Conservation (phyloP, 768 basidiomycete genomes). For the Suillus ampliporus region DNA sequence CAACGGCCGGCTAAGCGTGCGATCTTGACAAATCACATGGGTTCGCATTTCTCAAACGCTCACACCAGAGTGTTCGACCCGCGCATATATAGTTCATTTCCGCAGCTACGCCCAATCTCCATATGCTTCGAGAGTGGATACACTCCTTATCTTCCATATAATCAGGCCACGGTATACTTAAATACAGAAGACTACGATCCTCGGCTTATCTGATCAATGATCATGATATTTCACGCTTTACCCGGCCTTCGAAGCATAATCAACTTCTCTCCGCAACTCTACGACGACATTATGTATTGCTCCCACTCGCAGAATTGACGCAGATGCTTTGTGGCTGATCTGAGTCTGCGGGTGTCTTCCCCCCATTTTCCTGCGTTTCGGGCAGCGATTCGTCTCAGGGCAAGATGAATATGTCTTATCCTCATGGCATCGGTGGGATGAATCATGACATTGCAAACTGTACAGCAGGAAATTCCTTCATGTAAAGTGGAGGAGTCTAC, state of each 20-base stretch:
- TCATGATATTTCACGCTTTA: background rate
- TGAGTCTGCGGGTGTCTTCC: background rate
- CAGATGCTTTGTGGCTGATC: background rate
- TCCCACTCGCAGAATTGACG: slow-evolving; percentile 2
- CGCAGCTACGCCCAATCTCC: background rate
- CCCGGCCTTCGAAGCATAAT: background rate
- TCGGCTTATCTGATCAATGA: background rate
- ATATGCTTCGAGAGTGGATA: background rate
- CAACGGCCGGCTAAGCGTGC: background rate
- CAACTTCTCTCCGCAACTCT: background rate
- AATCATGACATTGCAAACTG: background rate
- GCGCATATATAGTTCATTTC: background rate
- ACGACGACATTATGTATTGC: background rate
- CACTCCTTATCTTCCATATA: background rate
- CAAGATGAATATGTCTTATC: background rate
- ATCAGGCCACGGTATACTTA: background rate
- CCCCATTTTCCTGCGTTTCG: background rate
- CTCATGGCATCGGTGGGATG: background rate
- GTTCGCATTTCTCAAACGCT: background rate
- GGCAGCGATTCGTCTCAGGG: background rate
- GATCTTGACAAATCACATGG: background rate
- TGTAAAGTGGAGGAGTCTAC: slow-evolving; percentile 19
- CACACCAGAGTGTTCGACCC: background rate
- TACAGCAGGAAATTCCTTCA: no score
- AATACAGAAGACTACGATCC: background rate